Percentiles rank a stretch among this genome's conserved stretches.
Conservation (phyloP, 805 yeast species). For the Torulaspora maleeae region DNA sequence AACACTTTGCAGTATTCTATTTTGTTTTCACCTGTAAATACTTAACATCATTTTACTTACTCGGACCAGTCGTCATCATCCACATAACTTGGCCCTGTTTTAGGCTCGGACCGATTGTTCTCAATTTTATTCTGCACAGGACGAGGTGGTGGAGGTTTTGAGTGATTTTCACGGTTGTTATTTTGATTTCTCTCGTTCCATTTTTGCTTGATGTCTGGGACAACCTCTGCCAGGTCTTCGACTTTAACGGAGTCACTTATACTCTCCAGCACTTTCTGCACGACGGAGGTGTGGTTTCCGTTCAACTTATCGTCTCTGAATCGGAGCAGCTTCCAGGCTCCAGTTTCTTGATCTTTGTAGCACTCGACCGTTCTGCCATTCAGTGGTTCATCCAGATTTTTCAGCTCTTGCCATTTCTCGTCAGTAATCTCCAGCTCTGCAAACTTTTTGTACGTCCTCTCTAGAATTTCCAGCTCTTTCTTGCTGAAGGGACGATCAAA, state of each 20-base stretch:
- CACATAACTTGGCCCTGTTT: slow-evolving; percentile 28
- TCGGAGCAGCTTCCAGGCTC: slow-evolving; percentile 78
- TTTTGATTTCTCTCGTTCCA: slow-evolving; percentile 57
- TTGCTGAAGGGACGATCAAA: slow-evolving; percentile 33
- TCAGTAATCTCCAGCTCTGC: slow-evolving; percentile 58
- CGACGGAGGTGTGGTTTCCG: slow-evolving; percentile 81
- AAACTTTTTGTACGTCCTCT: slow-evolving; percentile 56
- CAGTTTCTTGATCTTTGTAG: slow-evolving; percentile 53
- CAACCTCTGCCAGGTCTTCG: slow-evolving; percentile 62
- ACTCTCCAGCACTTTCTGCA: slow-evolving; percentile 74
- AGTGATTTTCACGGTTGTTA: slow-evolving; percentile 15
- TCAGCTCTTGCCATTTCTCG: slow-evolving; percentile 76
- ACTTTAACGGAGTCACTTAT: slow-evolving; percentile 82
- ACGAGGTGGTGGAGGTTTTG: slow-evolving; percentile 5
- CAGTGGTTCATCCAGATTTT: slow-evolving; percentile 68
- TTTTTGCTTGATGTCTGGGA: slow-evolving; percentile 49
- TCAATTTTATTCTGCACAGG: not conserved
- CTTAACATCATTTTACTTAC: slow-evolving; percentile 10
- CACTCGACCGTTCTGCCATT: slow-evolving; percentile 89
- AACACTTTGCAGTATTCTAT: slow-evolving; percentile 2
- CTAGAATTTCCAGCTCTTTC: slow-evolving; percentile 34
- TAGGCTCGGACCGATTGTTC: slow-evolving; percentile 2
- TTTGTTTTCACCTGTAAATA: slow-evolving; percentile 15
- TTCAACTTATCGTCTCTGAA: slow-evolving; percentile 89
- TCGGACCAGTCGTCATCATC: slow-evolving; percentile 37